Base-by-base conservation (phyloP, 768 basidiomycete genomes). In the Collybia sp. region DNA sequence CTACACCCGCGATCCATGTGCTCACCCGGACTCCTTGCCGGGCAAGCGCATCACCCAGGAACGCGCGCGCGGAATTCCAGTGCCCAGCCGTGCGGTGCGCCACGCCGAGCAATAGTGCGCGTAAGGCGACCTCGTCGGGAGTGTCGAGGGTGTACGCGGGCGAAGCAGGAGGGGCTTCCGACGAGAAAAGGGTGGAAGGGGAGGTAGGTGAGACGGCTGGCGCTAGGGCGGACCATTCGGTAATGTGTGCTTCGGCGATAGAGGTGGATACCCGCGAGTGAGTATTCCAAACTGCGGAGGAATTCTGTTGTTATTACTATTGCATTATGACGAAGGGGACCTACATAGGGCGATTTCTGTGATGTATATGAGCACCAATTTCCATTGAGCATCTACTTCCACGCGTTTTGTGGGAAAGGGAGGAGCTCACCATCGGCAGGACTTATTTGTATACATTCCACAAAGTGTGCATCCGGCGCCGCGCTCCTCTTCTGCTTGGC, bases 301-400 rank as follows among this genome's bases (percentile, higher is more conserved):
- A 53, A 19, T 0, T 25, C 17, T 17, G 18, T 3, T 12, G 5
- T 25, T 17, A 15, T 16, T 6, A n/a, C 39, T 30, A 46, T 2
- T 32, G 9, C 30, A 16, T 37, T 5, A 32, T 18, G 4, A n/a
- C 40, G 30, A 25, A 30, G 10, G 16, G 18, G 2, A 69, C 81
- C 52, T 55, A 88, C 87, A 88, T 42, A 89, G 73, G 2, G 66
- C 82, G 20, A 91, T 70, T 58, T 90, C 88, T 84, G 49, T 25
- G 40, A 40, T 37, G 25, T 0, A 38, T 1, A 42, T 40, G 11
- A 41, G 41, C 19, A 43, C 34, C 30, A 33, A 8, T 8, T 25
- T 25, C 25, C n/a, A n/a, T n/a, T n/a, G n/a, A 25, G 25, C 8
- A 25, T 25, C 25, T 25, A 25, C 25, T 8, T 8, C 3, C 25